These are phyloP conservation scores for Blastocystis sp. DNA, from an alignment of 352 stramenopile genomes.

Conservation along the genomic window DNA sequence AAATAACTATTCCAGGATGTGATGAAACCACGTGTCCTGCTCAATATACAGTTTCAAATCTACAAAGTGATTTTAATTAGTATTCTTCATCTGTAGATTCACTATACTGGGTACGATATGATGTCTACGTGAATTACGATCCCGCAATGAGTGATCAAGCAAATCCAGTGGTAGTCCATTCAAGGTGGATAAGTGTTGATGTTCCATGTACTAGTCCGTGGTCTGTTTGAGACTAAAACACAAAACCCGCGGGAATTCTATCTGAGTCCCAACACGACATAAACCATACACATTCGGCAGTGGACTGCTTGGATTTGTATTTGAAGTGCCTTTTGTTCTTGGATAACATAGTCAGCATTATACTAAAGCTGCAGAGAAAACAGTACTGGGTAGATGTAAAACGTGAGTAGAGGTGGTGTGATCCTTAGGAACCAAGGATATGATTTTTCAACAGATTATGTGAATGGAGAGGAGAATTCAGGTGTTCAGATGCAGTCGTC, in stretches of 20 bases:
- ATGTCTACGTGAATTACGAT: slow-evolving; percentile 29
- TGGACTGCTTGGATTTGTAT: background rate
- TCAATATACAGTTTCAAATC: background rate
- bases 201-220: background rate
- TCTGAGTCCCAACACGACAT: background rate
- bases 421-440: slow-evolving; percentile 53
- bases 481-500: background rate
- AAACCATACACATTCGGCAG: slow-evolving; percentile 20
- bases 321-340: background rate
- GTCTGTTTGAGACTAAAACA: background rate
- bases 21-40: background rate
- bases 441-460: slow-evolving; percentile 59
- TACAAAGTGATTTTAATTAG: background rate
- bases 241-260: slow-evolving; percentile 2
- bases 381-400: background rate
- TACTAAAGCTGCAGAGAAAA: background rate
- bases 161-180: slow-evolving; percentile 17
- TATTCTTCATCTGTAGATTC: background rate
- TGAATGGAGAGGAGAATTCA: slow-evolving; percentile 16
- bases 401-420: background rate
- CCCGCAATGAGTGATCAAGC: background rate
- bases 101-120: slow-evolving; percentile 4
- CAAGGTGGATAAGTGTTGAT: slow-evolving; percentile 7
- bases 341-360: background rate
- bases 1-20: slow-evolving; percentile 29